Evolutionary conservation across 2,329 filamentous ascomycete genomes (phyloP).

Genomic region (Verticillium zaregamsianum): DNA sequence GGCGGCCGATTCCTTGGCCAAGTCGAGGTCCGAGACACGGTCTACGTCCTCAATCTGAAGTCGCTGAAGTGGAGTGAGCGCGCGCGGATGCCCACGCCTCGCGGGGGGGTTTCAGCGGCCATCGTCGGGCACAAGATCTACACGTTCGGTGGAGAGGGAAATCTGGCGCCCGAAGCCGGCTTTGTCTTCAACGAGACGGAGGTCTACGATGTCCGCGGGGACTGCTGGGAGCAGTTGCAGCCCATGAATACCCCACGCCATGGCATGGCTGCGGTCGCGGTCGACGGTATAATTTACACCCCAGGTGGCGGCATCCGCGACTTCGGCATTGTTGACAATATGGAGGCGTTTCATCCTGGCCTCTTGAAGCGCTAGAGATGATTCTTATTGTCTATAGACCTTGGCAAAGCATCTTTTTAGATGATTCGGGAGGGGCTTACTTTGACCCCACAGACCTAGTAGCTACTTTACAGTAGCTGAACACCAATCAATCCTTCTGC

Average conservation of each 20-base stretch:
- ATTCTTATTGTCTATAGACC: no score
- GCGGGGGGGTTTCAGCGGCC: slow-evolving; percentile 26
- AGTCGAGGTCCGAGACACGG: slow-evolving; percentile 25
- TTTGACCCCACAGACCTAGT: no score
- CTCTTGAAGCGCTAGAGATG: no score
- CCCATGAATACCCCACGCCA: slow-evolving; percentile 28
- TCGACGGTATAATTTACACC: slow-evolving; percentile 23
- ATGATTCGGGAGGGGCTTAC: no score
- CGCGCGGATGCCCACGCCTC: slow-evolving; percentile 29
- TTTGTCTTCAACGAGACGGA: slow-evolving; percentile 25
- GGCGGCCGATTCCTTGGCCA: slow-evolving; percentile 27
- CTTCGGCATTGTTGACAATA: no score
- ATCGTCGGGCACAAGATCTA: slow-evolving; percentile 23
- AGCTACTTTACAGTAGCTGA: no score
- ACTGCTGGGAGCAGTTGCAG: slow-evolving; percentile 20
- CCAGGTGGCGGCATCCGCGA: slow-evolving; percentile 25
- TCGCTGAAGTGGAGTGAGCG: slow-evolving; percentile 20
- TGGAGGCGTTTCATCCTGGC: no score
- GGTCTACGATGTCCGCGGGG: slow-evolving; percentile 20
- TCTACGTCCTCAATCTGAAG: slow-evolving; percentile 20
- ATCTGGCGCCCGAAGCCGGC: slow-evolving; percentile 8
- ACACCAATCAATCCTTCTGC: no score
- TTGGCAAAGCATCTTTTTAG: no score
- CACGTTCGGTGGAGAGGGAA: slow-evolving; percentile 33
- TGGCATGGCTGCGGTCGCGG: slow-evolving; percentile 23